Evolutionary conservation across 148 eudicot genomes (phyloP), one percentile per base, ranked within the genome.

Genomic region (Nepenthes mirabilis): DNA sequence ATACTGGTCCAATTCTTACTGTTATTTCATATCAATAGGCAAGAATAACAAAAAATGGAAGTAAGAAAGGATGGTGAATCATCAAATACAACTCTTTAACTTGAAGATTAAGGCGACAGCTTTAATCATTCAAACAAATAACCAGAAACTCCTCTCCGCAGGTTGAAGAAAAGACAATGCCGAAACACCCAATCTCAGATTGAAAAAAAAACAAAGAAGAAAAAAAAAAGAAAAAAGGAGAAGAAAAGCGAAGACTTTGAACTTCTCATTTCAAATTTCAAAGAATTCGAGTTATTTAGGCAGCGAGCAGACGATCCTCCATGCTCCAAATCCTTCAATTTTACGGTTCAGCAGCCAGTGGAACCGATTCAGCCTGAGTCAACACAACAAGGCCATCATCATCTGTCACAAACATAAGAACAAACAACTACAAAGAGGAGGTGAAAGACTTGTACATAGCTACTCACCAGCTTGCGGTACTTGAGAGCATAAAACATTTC

Each of bases 401-500:
- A 40, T 36, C 35, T 2, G 36, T 2, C 52, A 6, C 43, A 4
- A 47, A 37, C 33, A 35, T 14, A 62, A 9, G 47, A 33, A 55
- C 5, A 13, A 36, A 53, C 33, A 9, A 62, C 47, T 14, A 56
- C 14, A 45, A 34, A 7, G 10, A 40, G 52, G 52, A 49, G 52
- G 11, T 11, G 13, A 40, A 4, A 40, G 8, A 8, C 45, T 40
- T 3, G 45, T 23, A 40, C 6, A 40, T 3, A 40, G 47, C 3
- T 35, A 35, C 77, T 74, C 66, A 93, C 99, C 91, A 89, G 55
- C 70, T 93, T 84, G 37, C 89, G 85, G 69, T 73, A 89, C 72
- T 93, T 93, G 59, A 93, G 97, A 59, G 91, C 95, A 68, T 93
- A 82, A 67, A 93, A 89, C 99, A 93, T 89, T 59, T 93, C 99